Base-by-base conservation (phyloP, 164 flowering plant species). In the Pachysandra terminalis region DNA sequence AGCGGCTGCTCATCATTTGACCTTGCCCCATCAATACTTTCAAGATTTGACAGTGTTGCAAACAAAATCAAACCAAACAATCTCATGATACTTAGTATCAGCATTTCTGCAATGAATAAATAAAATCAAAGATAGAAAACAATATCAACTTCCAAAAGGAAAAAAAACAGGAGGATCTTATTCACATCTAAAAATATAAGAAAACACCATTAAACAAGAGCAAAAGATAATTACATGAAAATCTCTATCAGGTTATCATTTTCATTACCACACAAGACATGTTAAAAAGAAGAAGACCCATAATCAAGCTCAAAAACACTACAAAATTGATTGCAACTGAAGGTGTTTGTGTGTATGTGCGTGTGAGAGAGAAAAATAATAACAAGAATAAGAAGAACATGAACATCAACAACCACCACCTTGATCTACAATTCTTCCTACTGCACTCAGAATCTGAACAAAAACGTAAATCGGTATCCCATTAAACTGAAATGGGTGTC, bases 1-100 rank as follows among this genome's bases (percentile, higher is more conserved):
- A 91, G 82, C 25, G 97, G 92, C 27, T 90, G 90, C 64, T 65
- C 85, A n/a, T 79, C 87, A 67, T 81, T 77, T 45, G 85, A 67
- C 27, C 15, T 67, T 17, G 68, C 85, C 58, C 28, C 68, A n/a
- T n/a, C n/a, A n/a, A n/a, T n/a, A n/a, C n/a, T n/a, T 27, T 78
- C 70, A 56, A 72, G 53, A 56, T 67, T 68, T 19, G 69, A 62
- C 41, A 77, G 64, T 74, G 76, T 65, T 41, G 69, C 68, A 65
- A 74, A 61, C 54, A 80, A 41, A 69, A 72, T 25, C 32, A 68
- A 25, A 51, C 68, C 61, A 57, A 68, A 55, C 19, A 55, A 48
- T 53, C 73, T 66, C 82, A 78, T 75, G 69, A 64, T 22, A 26
- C 66, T 63, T 23, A 70, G 59, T 0, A 64, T 57, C 37, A 3